Base-by-base conservation (phyloP, 495 filamentous ascomycete genomes). In the Penicillium mononematosum region DNA sequence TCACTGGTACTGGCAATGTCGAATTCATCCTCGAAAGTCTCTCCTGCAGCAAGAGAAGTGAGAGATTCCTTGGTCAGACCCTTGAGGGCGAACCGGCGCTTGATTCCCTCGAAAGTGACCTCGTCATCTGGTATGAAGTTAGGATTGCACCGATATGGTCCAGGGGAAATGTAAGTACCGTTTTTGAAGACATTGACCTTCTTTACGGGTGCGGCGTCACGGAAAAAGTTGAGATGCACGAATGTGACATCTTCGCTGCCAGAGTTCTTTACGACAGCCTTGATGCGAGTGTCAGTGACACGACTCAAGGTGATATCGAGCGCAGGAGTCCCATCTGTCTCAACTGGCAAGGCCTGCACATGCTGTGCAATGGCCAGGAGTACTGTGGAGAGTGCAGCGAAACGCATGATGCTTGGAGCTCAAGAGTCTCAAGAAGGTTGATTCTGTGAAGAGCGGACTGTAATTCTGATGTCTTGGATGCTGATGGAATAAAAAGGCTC, bases 171-270 rank as follows among this genome's bases (percentile, higher is more conserved):
- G 27, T 32, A 75, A 71, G 62, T 75, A 81, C 82, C 68, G 50
- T 78, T 71, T 50, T 77, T 73, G 67, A 72, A 85, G 42, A 88
- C 71, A 16, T 65, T 63, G 34, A 86, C 77, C 75, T 88, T 88
- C 73, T 88, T 76, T 6, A 87, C 81, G 0, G 84, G 77, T 8
- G 73, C 71, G 27, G 65, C 65, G 53, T 87, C 84, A 19, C 83
- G 69, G 71, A 88, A 81, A 54, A 83, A 84, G 49, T 86, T 86
- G 29, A 81, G 76, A 64, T 82, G 84, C 55, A 88, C 74, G 44
- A 87, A 69, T 56, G 81, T 84, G 29, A 88, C 66, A 45, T 75
- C 71, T 44, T 75, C 69, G 27, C 68, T 66, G 31, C 83, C 85
- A 41, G 70, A 79, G 72, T 88, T 88, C 50, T 78, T 85, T 50